Base-by-base conservation (phyloP, 768 basidiomycete species). In the Leucocoprinus leucothites region DNA sequence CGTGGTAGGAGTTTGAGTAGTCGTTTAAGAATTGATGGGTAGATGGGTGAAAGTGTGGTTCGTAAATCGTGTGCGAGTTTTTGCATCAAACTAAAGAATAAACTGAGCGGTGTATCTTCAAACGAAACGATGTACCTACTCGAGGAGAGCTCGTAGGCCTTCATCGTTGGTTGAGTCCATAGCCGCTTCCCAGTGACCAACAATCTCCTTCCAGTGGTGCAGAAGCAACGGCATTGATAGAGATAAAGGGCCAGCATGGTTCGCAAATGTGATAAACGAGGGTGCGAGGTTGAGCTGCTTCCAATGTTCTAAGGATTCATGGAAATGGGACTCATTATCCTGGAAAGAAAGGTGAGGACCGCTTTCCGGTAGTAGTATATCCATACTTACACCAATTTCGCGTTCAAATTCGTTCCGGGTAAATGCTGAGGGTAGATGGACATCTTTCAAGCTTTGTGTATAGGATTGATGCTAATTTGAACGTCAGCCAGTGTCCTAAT, bases 271-370 rank as follows among this genome's bases (percentile, higher is more conserved):
- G 51, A 92, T 68, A 67, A 94, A 94, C 1, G 83, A 75, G 0
- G 88, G 81, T 1, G 90, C 78, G 19, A 95, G 80, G 67, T 90
- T 93, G 57, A 94, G 79, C 61, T 94, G 87, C 60, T 80, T 74
- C 86, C 88, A 91, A 63, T 89, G 83, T 24, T 82, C 75, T 28
- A 95, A 73, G 2, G 87, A 79, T 60, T 82, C 76, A 51, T 86
- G 83, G 62, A 95, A 94, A 65, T 91, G 86, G 0, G 88, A 91
- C 54, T 85, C 83, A 63, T 82, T 81, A 59, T 93, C 88, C 88
- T 91, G 52, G 2, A 60, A 35, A 28, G 16, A 9, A 31, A 31
- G n/a, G 35, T 53, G 35, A 51, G n/a, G 36, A 26, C 9, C 4
- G 4, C 2, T 4, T 2, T 13, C 6, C n/a, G n/a, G n/a, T 24